Base-by-base conservation (phyloP, 1,139 yeast genomes). In the Pichia sp. region DNA sequence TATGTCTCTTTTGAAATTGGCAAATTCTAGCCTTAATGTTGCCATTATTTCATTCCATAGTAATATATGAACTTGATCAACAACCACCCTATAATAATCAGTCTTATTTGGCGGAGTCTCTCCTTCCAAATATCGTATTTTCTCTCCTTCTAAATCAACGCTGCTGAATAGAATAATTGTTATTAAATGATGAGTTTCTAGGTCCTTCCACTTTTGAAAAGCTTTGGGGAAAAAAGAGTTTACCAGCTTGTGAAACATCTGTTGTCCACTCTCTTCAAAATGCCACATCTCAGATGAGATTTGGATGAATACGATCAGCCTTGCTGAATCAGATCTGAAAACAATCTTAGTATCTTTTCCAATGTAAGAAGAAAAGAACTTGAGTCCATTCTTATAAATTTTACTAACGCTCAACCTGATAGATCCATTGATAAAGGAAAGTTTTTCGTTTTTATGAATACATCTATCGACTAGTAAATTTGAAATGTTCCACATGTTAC, bases 271-370 rank as follows among this genome's bases (percentile, higher is more conserved):
- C 66, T 92, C 97, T 70, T 93, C 98, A 69, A 95, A 95, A 67
- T 92, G 90, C 96, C 98, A 95, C 97, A 93, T 95, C 66, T 95
- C 99, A 45, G 87, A 78, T 1, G 97, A 88, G 61, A 92, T 81
- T 67, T 95, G 99, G 51, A 95, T 83, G 58, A 95, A 75, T 50
- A 92, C 88, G 11, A 90, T 80, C 57, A 92, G 73, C 56, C 88
- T 81, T 1, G 98, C 95, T 48, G 96, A 85, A 64, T 93, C 97
- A 1, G 97, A 89, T 51, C 99, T 77, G 67, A 87, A 93, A 0
- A 90, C 88, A 19, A 93, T 74, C 61, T 85, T 85, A 4, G 99
- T 92, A 36, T 81, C 77, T 15, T 81, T 81, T 2, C 92, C 87
- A 50, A 93, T 75, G 64, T 84, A 89, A 0, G 78, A 81, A 5